Percentiles rank a stretch among this genome's conserved stretches.
phyloP scores from a whole-genome alignment of 768 basidiomycete species.

The Zangia roseola region DNA sequence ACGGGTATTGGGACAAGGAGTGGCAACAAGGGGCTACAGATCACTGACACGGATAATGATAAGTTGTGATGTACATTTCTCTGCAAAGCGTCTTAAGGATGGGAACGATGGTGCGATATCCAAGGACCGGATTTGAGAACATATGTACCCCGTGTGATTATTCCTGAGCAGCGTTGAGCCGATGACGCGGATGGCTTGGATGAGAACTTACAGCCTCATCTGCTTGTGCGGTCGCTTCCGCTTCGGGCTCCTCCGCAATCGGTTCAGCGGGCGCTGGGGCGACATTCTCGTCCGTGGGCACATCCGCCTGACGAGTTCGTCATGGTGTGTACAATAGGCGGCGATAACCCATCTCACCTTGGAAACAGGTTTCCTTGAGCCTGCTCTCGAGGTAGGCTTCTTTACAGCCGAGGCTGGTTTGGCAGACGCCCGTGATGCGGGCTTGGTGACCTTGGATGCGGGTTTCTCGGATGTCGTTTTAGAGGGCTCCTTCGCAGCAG shows the following conservation, averaged over 20 bases:
- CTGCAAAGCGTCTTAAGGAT: conserved; percentile 21
- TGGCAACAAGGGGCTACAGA: conserved; percentile 21
- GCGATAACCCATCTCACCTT: conserved; percentile 40
- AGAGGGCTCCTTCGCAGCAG: conserved; percentile 30
- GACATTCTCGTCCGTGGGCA: conserved; percentile 37
- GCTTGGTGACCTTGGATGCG: conserved; percentile 40
- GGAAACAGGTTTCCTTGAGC: conserved; percentile 63
- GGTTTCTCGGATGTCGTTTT: conserved; percentile 40
- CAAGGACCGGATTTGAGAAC: conserved; percentile 11
- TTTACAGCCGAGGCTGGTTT: conserved; percentile 46
- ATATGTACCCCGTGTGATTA: conserved; percentile 17
- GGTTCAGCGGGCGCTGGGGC: conserved; percentile 41
- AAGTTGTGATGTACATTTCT: conserved; percentile 33
- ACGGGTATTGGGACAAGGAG: conserved; percentile 17
- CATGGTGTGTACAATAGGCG: background rate
- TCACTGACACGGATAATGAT: conserved; percentile 34
- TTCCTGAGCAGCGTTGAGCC: conserved; percentile 11
- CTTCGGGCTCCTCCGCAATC: conserved; percentile 57
- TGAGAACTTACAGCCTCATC: conserved; percentile 28
- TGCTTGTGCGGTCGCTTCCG: conserved; percentile 40
- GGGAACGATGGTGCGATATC: conserved; percentile 14
- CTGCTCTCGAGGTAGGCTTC: conserved; percentile 58
- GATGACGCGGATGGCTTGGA: background rate
- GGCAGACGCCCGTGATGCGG: conserved; percentile 37
- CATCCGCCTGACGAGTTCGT: conserved; percentile 30